Percentiles rank a stretch among this genome's conserved stretches.
These are phyloP conservation scores for Phytophthora quininea DNA, from an alignment of 352 stramenopile species.

Conservation along the genomic window DNA sequence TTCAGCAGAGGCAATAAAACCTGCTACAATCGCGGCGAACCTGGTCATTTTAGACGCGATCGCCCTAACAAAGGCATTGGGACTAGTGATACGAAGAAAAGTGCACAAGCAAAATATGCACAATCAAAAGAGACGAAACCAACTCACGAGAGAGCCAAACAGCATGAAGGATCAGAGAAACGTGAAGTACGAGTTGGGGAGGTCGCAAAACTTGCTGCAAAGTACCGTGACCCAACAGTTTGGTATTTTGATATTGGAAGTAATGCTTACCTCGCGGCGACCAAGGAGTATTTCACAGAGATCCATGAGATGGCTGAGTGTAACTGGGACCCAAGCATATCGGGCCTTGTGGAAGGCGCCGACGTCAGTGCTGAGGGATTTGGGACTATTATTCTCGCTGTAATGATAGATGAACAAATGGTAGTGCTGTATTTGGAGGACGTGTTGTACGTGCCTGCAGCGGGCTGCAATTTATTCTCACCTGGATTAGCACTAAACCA, in stretches of 20 bases:
- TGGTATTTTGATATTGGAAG: slow-evolving; percentile 26
- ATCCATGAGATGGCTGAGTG: slow-evolving; percentile 19
- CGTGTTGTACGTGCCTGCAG: slow-evolving; percentile 12
- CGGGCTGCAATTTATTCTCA: slow-evolving; percentile 25
- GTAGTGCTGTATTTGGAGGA: slow-evolving; percentile 14
- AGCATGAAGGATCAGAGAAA: not conserved
- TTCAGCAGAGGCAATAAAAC: not conserved
- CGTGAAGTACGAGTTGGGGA: not conserved
- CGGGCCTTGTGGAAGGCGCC: slow-evolving; percentile 6
- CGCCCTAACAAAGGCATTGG: not conserved
- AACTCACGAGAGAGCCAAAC: not conserved
- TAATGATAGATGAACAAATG: slow-evolving; percentile 21
- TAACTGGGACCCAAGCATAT: slow-evolving; percentile 12
- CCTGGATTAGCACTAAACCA: slow-evolving; percentile 8
- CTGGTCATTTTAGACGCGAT: not conserved
- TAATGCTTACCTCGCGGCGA: slow-evolving; percentile 18
- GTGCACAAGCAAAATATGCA: slow-evolving; percentile 8
- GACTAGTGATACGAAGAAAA: not conserved
- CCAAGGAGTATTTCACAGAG: slow-evolving; percentile 24
- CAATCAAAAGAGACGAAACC: not conserved
- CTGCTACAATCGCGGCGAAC: not conserved
- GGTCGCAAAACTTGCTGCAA: slow-evolving; percentile 1
- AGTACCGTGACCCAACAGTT: slow-evolving; percentile 1
- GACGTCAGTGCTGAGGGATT: slow-evolving; percentile 18
- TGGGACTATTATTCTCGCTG: slow-evolving; percentile 11